Percentiles rank a stretch among this genome's conserved stretches.
phyloP scores from a whole-genome alignment of 768 basidiomycete genomes.

The Rickenella mellea region DNA sequence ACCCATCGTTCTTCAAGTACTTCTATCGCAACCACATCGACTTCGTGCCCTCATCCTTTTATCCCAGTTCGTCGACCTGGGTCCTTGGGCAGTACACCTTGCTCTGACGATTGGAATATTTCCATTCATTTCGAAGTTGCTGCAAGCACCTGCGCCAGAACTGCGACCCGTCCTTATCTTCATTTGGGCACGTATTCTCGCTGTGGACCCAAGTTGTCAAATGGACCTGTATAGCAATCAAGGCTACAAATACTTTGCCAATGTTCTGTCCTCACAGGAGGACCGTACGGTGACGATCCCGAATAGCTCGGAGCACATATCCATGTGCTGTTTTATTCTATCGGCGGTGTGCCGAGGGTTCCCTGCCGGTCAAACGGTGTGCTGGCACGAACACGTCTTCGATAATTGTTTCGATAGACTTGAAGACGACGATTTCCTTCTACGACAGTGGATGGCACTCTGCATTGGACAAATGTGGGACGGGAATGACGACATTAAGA shows the following conservation, averaged over 20 bases:
- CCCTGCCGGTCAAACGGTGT: constrained; percentile 78
- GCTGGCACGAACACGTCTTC: constrained; percentile 73
- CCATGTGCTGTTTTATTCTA: constrained; percentile 98
- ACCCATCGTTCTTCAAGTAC: constrained; percentile 94
- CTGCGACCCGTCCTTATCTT: constrained; percentile 97
- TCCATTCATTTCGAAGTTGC: constrained; percentile 93
- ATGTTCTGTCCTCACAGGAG: constrained; percentile 60
- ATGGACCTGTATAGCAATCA: constrained; percentile 77
- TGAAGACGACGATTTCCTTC: constrained; percentile 83
- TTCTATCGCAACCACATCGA: constrained; percentile 92
- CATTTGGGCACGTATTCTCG: constrained; percentile 97
- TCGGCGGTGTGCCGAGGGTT: constrained; percentile 85
- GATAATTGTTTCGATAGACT: constrained; percentile 79
- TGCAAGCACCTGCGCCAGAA: constrained; percentile 91
- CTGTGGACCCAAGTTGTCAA: constrained; percentile 91
- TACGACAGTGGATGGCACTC: constrained; percentile 89
- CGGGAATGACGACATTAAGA: constrained; percentile 81
- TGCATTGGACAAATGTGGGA: constrained; percentile 97
- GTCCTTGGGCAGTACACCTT: constrained; percentile 96
- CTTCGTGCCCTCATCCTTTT: constrained; percentile 91
- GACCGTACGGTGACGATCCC: constrained; percentile 58
- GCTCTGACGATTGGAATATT: constrained; percentile 96
- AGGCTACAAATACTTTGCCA: constrained; percentile 81
- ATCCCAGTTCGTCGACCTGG: constrained; percentile 95
- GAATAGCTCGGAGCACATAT: constrained; percentile 90